Base-by-base conservation (phyloP, 2,329 filamentous ascomycete genomes). In the Trematosphaeria pertusa region DNA sequence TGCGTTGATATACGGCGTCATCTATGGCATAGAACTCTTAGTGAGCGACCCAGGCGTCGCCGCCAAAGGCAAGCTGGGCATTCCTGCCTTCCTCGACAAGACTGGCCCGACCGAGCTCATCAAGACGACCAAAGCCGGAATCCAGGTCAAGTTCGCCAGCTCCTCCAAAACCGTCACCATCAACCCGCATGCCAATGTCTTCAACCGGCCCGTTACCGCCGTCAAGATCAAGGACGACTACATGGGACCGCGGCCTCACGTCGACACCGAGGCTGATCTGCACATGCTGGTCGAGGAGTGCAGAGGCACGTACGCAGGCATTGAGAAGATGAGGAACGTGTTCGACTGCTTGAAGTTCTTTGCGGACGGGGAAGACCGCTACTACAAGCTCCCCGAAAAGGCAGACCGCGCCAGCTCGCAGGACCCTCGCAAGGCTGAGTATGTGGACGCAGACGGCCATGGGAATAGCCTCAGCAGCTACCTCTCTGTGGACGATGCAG, bases 301-400 rank as follows among this genome's bases (percentile, higher is more conserved):
- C 62, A 68, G 79, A 54, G 80, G 80, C 11, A 76, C 77, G 28
- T 78, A 80, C 50, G 59, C 64, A 37, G 76, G 78, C n/a, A 67
- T 81, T 17, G 79, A 82, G 65, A 80, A 78, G 71, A 81, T 82
- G 79, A 69, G 76, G 40, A 77, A 78, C 54, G 78, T 81, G 3
- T 76, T 76, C 40, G 75, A 80, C 44, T 82, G 79, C 55, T 61
- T 82, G 17, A 67, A 77, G 47, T 82, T 79, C 56, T 70, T 83
- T 52, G 73, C 75, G 9, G 68, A 76, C 24, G 72, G 70, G 19
- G 75, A 80, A 61, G 62, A 76, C 32, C 75, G 78, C 45, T 82
- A 82, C 67, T 78, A 78, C 58, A 73, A 69, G 33, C 64, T 78
- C n/a, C 79, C 79, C 7, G 56, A 70, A 53, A 46, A 60, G 55